Evolutionary conservation across 345 rosid species (phyloP).

Genomic region (Populus simonii): DNA sequence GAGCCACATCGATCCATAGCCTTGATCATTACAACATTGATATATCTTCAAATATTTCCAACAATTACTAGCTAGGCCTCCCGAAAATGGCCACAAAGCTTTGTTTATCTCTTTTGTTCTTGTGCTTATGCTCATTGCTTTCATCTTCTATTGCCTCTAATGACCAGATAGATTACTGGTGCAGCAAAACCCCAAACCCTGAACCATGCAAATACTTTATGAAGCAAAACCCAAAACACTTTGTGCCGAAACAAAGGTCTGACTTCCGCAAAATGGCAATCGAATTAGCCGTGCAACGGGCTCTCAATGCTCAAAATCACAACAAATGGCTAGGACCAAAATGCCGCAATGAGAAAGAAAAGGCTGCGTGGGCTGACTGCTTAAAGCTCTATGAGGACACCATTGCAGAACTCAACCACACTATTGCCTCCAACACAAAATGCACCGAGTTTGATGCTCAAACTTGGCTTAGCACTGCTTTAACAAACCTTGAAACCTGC

Average conservation of each 20-base stretch:
- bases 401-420: slow-evolving; percentile 54
- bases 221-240: slow-evolving; percentile 22
- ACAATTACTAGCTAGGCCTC: neutral
- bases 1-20: neutral
- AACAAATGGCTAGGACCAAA: slow-evolving; percentile 49
- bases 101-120: neutral
- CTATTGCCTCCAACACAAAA: slow-evolving; percentile 40
- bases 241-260: slow-evolving; percentile 35
- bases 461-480: slow-evolving; percentile 86
- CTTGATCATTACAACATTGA: neutral
- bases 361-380: slow-evolving; percentile 85
- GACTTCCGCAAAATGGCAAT: slow-evolving; percentile 48
- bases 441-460: slow-evolving; percentile 63
- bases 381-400: slow-evolving; percentile 52
- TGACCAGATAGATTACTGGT: slow-evolving; percentile 52
- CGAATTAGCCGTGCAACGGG: slow-evolving; percentile 53
- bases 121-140: slow-evolving; percentile 13
- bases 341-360: slow-evolving; percentile 54
- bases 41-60: neutral
- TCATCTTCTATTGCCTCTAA: slow-evolving; percentile 19
- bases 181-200: slow-evolving; percentile 68
- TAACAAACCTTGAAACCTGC: slow-evolving; percentile 75
- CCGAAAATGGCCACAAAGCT: slow-evolving; percentile 22
- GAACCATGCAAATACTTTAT: slow-evolving; percentile 59
- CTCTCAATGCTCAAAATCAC: slow-evolving; percentile 44